Evolutionary conservation across 805 yeast genomes (phyloP).

Genomic region (Wickerhamomyces chaumierensis): DNA sequence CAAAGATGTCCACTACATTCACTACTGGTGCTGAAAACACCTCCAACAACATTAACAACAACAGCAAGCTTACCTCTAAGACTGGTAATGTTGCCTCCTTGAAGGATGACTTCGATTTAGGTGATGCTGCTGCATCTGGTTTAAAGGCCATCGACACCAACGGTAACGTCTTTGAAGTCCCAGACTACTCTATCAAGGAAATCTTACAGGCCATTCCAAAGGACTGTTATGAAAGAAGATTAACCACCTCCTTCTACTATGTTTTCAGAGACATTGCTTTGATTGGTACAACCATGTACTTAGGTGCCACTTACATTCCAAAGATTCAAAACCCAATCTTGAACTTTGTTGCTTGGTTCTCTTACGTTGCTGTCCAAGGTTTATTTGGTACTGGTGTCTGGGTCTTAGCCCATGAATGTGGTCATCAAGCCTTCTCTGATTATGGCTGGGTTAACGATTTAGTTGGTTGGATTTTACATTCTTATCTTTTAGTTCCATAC

Average conservation of each 20-base stretch:
- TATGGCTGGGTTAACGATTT: slow-evolving; percentile 63
- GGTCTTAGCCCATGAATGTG: slow-evolving; percentile 89
- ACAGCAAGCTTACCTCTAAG: slow-evolving; percentile 1
- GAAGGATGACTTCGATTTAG: slow-evolving; percentile 6
- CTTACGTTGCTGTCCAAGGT: slow-evolving; percentile 44
- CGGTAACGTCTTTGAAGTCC: slow-evolving; percentile 62
- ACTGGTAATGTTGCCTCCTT: slow-evolving; percentile 4
- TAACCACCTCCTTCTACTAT: slow-evolving; percentile 43
- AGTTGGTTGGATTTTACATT: slow-evolving; percentile 78
- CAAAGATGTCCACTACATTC: neutral
- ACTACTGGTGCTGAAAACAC: slow-evolving; percentile 1
- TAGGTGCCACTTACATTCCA: slow-evolving; percentile 46
- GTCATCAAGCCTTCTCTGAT: slow-evolving; percentile 77
- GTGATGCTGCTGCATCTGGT: slow-evolving; percentile 4
- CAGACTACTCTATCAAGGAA: slow-evolving; percentile 69
- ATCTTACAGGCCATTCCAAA: slow-evolving; percentile 61
- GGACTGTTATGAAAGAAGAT: slow-evolving; percentile 60
- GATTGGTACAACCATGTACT: slow-evolving; percentile 36
- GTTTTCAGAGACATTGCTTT: slow-evolving; percentile 55
- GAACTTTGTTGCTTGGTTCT: slow-evolving; percentile 49
- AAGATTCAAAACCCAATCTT: slow-evolving; percentile 28
- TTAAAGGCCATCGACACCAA: slow-evolving; percentile 25
- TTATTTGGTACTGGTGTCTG: slow-evolving; percentile 68
- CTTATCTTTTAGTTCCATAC: slow-evolving; percentile 71
- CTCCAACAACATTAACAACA: neutral